Base-by-base conservation (phyloP, 371 early-diverging fungal species). In the Mortierella sp. region DNA sequence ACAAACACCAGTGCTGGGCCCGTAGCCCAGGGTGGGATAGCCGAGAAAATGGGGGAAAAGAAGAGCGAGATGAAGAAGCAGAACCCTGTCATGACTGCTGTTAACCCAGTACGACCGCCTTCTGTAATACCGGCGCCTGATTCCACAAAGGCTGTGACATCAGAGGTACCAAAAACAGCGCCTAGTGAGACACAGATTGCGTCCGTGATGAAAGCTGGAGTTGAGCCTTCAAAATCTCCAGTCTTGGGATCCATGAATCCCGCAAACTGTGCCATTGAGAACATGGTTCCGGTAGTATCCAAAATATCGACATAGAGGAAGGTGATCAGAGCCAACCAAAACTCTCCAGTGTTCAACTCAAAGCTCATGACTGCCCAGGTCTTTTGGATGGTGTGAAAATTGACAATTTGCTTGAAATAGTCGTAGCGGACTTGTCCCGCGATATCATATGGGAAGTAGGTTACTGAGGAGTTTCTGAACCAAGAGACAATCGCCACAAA, bases 21-120 rank as follows among this genome's bases (percentile, higher is more conserved):
- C 2, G 94, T 93, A 22, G 93, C 93, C 93, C 94, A 93, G n/a
- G 93, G 93, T 55, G 95, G 95, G 86, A 94, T 91, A 63, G 91
- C 89, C 7, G 94, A 94, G 82, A 94, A 93, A 78, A 94, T 93
- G n/a, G 95, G 95, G 17, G 94, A 90, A 68, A 94, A 93, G 86
- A 94, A 94, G 58, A 94, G 83, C 47, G 90, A 87, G 56, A 94
- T 82, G 69, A 93, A 90, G 87, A 94, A 94, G 72, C 89, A 88
- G 76, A 94, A 81, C 10, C 87, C 89, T 17, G 87, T 83, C 1
- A 88, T 80, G 31, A 95, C 84, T 35, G 93, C 91, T 34, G 94
- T 92, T 51, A 95, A 85, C 59, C 95, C 95, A 5, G 95, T 95
- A 35, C 89, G 86, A 32, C 93, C 95, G 58, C 95, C 95, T 84